Percentiles rank a stretch among this genome's conserved stretches.
phyloP scores from a whole-genome alignment of 2,329 filamentous ascomycete species.

The Meredithiella fracta region DNA sequence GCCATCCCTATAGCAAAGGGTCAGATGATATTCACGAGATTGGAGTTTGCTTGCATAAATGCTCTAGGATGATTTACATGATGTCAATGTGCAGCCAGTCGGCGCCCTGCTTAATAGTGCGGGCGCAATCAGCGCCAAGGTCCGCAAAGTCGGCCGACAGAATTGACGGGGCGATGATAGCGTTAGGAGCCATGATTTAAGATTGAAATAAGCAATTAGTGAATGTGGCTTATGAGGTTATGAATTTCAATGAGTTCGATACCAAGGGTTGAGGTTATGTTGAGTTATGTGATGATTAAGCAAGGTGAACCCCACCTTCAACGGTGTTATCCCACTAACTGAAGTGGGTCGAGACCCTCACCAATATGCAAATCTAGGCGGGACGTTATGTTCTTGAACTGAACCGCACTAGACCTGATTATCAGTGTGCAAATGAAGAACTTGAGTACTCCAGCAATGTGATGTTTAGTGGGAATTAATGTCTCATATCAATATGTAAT shows the following conservation, averaged over 20 bases:
- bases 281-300: background rate
- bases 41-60: background rate
- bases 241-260: background rate
- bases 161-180: slow-evolving; percentile 97
- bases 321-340: background rate
- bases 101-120: slow-evolving; percentile 71
- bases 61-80: slow-evolving; percentile 32
- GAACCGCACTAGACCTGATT: too few species aligned
- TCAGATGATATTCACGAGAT: slow-evolving; percentile 3
- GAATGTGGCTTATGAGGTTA: background rate
- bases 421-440: too few species aligned
- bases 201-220: background rate
- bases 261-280: background rate
- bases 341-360: background rate
- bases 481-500: too few species aligned
- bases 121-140: slow-evolving; percentile 70
- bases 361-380: background rate
- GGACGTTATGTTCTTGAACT: background rate
- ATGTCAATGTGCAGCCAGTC: slow-evolving; percentile 96
- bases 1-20: slow-evolving; percentile 54
- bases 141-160: slow-evolving; percentile 89
- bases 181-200: slow-evolving; percentile 60
- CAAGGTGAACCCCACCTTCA: background rate
- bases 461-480: too few species aligned
- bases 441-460: too few species aligned